Percentiles rank a stretch among this genome's conserved stretches.
These are phyloP conservation scores for Torulaspora gathmanii DNA, from an alignment of 805 yeast species.

Conservation along the genomic window DNA sequence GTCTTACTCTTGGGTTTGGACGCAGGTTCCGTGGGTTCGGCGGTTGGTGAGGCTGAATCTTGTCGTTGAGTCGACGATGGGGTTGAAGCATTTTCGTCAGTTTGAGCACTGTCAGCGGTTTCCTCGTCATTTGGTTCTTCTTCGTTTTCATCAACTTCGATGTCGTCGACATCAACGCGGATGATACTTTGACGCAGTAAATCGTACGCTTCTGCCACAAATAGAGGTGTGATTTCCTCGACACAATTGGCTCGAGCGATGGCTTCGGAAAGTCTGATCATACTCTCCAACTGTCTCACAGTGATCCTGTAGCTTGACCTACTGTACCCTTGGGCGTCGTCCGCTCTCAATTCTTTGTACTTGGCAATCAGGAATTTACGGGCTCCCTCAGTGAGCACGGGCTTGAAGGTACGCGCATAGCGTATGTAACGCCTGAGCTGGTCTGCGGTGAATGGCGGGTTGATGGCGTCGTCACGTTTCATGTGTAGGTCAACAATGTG, in stretches of 20 bases:
- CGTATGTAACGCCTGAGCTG: conserved; percentile 83
- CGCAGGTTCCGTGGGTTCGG: background rate
- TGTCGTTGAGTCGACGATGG: conserved; percentile 12
- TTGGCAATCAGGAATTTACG: conserved; percentile 68
- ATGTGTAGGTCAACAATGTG: conserved; percentile 93
- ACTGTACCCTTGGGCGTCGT: conserved; percentile 79
- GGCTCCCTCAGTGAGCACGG: conserved; percentile 77
- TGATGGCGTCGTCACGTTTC: conserved; percentile 82
- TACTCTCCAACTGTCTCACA: conserved; percentile 91
- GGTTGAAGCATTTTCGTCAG: background rate
- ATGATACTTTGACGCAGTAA: conserved; percentile 85
- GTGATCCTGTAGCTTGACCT: conserved; percentile 89
- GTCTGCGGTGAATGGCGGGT: conserved; percentile 84
- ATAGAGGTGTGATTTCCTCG: conserved; percentile 73
- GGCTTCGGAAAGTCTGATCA: conserved; percentile 91
- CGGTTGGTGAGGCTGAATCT: background rate
- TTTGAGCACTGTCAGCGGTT: background rate
- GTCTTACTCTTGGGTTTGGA: conserved; percentile 32
- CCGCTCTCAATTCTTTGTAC: conserved; percentile 80
- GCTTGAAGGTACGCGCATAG: conserved; percentile 90
- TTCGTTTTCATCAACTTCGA: conserved; percentile 72
- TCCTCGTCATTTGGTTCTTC: conserved; percentile 21
- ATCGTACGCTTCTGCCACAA: conserved; percentile 91
- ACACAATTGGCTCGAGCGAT: conserved; percentile 96
- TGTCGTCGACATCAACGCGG: conserved; percentile 89